phyloP scores from a whole-genome alignment of 2,329 filamentous ascomycete genomes.

The Clathrospora elynae region DNA sequence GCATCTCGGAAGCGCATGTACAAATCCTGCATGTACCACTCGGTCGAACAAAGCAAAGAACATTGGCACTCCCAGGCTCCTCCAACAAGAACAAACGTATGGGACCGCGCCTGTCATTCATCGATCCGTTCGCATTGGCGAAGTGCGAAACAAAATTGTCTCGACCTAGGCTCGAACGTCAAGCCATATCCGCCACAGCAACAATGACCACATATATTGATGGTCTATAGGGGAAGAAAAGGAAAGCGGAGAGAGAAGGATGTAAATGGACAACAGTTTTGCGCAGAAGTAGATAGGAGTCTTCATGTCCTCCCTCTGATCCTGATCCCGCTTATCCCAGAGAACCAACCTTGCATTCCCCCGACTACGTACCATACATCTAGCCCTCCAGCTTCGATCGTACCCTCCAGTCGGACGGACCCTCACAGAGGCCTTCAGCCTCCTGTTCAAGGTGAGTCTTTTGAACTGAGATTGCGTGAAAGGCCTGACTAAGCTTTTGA shows the following conservation, averaged over 20 bases:
- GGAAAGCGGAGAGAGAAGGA: too few species aligned
- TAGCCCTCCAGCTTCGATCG: too few species aligned
- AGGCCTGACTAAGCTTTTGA: too few species aligned
- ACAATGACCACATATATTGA: background rate
- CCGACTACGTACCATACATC: too few species aligned
- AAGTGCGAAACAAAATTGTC: slow-evolving; percentile 7
- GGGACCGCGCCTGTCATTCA: slow-evolving; percentile 18
- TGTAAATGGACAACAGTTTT: too few species aligned
- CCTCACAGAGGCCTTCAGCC: slow-evolving; percentile 2
- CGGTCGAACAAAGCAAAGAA: slow-evolving; percentile 18
- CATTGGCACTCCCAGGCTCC: background rate
- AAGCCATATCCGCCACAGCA: slow-evolving; percentile 10
- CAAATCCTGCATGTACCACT: slow-evolving; percentile 24
- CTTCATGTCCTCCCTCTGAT: too few species aligned
- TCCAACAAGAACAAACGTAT: background rate
- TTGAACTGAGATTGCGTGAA: slow-evolving; percentile 5
- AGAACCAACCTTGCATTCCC: too few species aligned
- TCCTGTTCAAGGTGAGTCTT: slow-evolving; percentile 6
- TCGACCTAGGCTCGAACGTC: slow-evolving; percentile 10
- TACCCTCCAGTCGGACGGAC: too few species aligned
- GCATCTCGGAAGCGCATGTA: slow-evolving; percentile 27
- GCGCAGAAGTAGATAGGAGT: too few species aligned
- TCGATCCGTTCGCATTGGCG: slow-evolving; percentile 20
- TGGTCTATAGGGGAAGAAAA: too few species aligned
- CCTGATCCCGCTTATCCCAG: too few species aligned